These are phyloP conservation scores for Fusarium temperatum DNA, from an alignment of 2,329 filamentous ascomycete species.

Conservation along the genomic window DNA sequence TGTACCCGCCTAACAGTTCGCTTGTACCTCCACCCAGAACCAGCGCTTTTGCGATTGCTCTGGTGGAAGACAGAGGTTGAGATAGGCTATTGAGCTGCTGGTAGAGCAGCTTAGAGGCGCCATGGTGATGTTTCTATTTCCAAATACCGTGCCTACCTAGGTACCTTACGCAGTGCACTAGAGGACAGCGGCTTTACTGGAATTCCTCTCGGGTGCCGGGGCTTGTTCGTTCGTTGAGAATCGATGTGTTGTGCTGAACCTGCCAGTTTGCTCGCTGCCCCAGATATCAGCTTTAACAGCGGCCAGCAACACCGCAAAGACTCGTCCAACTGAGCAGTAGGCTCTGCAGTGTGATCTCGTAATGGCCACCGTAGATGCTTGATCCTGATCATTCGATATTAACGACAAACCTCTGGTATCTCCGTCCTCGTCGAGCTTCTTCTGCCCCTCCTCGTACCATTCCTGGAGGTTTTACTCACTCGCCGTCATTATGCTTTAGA, in stretches of 20 bases:
- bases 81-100: background rate
- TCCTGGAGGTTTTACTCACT: conserved; percentile 26
- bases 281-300: background rate
- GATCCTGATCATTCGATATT: background rate
- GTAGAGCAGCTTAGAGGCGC: background rate
- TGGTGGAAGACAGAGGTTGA: background rate
- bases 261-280: background rate
- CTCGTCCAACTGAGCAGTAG: background rate
- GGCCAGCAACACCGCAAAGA: background rate
- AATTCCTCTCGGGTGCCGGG: background rate
- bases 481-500: conserved; percentile 5
- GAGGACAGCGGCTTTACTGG: background rate
- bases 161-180: background rate
- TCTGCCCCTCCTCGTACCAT: conserved; percentile 35
- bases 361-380: background rate
- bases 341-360: background rate
- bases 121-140: background rate
- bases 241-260: background rate
- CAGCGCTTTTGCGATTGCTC: background rate
- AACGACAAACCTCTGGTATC: conserved; percentile 4
- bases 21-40: conserved; percentile 37
- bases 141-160: background rate
- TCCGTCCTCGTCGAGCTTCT: conserved; percentile 7
- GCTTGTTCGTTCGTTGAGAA: background rate
- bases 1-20: conserved; percentile 43